Base-by-base conservation (phyloP, 2,329 filamentous ascomycete species). In the Paraphoma chrysanthemicola region DNA sequence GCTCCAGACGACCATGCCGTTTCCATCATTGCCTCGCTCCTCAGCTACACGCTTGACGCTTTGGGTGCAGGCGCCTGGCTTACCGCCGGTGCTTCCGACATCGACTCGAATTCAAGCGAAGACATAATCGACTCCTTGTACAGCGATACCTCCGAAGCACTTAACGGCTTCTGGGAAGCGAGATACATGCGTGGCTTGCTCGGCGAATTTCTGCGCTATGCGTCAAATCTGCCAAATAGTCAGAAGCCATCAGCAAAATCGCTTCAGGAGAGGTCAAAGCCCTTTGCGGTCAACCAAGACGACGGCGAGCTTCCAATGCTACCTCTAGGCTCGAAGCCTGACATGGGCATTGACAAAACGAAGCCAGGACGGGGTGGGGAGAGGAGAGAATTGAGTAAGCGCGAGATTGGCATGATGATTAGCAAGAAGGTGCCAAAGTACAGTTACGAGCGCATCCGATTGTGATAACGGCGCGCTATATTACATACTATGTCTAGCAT, bases 391-490 rank as follows among this genome's bases (percentile, higher is more conserved):
- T 86, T 91, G 65, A 92, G 83, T 66, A 82, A 80, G 66, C 83
- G 92, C 75, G 90, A 96, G 79, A 88, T 89, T 56, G 91, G 90
- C 16, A 87, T 90, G 76, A 78, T 96, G 74, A 86, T 90, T 71
- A 92, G 90, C 72, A 90, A 91, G 79, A 89, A 88, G 73, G 89
- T 93, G 59, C 90, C 90, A 53, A 87, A 89, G 64, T 97, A 97
- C 79, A 92, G 90, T 45, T 84, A 94, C 63, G 92, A 97, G 79
- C 86, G 87, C 77, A 88, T 96, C 54, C 49, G 60, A 12, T 47
- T 65, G 39, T 65, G 46, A 57, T 16, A 29, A 1, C 17, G 16
- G 23, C 44, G 29, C 18, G 16, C 14, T 39, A 36, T 11, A 4
- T n/a, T 31, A 36, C 28, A 38, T 44, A 46, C 48, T 48, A 51